Conservation (phyloP, 768 basidiomycete species). For the Pulveroboletus sp. region DNA sequence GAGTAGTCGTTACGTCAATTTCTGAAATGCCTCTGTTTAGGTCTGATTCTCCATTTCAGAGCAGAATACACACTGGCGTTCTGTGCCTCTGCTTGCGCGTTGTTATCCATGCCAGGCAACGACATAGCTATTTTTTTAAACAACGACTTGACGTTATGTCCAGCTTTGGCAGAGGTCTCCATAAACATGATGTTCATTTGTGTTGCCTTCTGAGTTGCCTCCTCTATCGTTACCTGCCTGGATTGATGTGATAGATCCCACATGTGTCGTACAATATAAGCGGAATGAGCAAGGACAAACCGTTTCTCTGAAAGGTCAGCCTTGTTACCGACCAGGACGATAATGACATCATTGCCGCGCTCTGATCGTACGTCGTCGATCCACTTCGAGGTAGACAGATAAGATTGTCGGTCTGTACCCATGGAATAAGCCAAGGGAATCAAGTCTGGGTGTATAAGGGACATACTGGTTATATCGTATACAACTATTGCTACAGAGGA, state of each 20-base stretch:
- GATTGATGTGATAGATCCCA: conserved; percentile 10
- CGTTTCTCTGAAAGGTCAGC: conserved; percentile 98
- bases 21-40: conserved; percentile 43
- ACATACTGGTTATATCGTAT: conserved; percentile 96
- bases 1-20: conserved; percentile 84
- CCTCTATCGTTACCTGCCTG: conserved; percentile 98
- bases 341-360: conserved; percentile 95
- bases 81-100: conserved; percentile 53
- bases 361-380: conserved; percentile 99
- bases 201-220: conserved; percentile 87
- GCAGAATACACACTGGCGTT: conserved; percentile 40
- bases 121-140: conserved; percentile 99
- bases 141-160: conserved; percentile 97
- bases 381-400: conserved; percentile 98
- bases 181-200: conserved; percentile 96
- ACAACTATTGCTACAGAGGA: conserved; percentile 99
- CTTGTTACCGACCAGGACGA: conserved; percentile 98
- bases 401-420: conserved; percentile 85
- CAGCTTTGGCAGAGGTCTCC: conserved; percentile 99
- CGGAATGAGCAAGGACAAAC: conserved; percentile 42
- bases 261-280: background rate
- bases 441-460: background rate
- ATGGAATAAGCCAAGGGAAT: conserved; percentile 2
- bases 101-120: conserved; percentile 92
- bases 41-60: background rate